phyloP scores from a whole-genome alignment of 495 filamentous ascomycete genomes.

The Cenococcum geophilum region DNA sequence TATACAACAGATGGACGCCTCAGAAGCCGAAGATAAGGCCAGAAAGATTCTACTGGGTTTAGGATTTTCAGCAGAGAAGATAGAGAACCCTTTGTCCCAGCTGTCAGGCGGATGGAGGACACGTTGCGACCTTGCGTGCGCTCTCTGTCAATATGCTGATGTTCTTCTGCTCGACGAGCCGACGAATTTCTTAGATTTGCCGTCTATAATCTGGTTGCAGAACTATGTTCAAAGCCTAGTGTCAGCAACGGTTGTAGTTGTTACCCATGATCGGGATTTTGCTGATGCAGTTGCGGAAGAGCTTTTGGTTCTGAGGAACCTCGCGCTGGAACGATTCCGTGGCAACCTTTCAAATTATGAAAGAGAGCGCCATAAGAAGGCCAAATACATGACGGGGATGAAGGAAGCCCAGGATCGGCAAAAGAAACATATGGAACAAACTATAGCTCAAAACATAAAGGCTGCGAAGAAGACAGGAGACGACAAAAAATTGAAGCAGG shows the following conservation, averaged over 20 bases:
- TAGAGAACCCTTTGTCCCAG: constrained; percentile 51
- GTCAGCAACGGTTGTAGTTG: constrained; percentile 56
- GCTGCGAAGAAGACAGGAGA: constrained; percentile 66
- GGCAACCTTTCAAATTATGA: constrained; percentile 68
- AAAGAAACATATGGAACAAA: constrained; percentile 67
- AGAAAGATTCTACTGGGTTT: constrained; percentile 44
- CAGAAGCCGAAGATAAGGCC: constrained; percentile 33
- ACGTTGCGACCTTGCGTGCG: constrained; percentile 60
- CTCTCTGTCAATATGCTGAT: constrained; percentile 63
- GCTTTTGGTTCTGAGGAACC: constrained; percentile 66
- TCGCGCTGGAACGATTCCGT: constrained; percentile 59
- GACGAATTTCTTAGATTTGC: constrained; percentile 76
- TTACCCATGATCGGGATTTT: constrained; percentile 77
- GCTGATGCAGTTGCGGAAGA: constrained; percentile 65
- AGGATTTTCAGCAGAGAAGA: constrained; percentile 59
- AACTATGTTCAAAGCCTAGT: constrained; percentile 54
- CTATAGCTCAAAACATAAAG: constrained; percentile 62
- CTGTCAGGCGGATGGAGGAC: constrained; percentile 79
- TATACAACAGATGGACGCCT: constrained; percentile 25
- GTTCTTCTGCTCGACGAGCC: constrained; percentile 82
- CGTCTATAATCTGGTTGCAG: constrained; percentile 79
- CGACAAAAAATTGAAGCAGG: constrained; percentile 72
- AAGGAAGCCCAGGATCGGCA: constrained; percentile 73
- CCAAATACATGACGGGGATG: constrained; percentile 61
- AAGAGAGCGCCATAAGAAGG: constrained; percentile 56